These are phyloP conservation scores for Fusarium verticillioides DNA, from an alignment of 2,329 filamentous ascomycete genomes.

Conservation along the genomic window DNA sequence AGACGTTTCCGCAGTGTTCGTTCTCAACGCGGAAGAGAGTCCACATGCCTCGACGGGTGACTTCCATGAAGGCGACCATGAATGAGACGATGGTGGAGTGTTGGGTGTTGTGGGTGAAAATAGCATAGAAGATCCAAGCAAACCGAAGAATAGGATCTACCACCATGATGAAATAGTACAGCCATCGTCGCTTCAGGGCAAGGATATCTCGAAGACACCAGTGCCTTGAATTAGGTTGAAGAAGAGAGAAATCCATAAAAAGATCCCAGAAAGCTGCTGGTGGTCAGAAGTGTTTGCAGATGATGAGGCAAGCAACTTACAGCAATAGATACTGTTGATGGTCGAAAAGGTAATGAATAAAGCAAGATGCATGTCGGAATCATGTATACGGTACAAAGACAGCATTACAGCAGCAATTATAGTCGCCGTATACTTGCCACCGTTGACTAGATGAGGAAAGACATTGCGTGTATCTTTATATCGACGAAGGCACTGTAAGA, in stretches of 20 bases:
- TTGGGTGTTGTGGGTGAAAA: slow-evolving; percentile 82
- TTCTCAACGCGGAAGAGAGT: slow-evolving; percentile 95
- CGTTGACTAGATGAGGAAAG: slow-evolving; percentile 93
- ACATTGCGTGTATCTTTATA: slow-evolving; percentile 87
- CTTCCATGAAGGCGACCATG: slow-evolving; percentile 79
- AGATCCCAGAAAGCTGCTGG: slow-evolving; percentile 86
- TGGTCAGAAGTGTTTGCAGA: slow-evolving; percentile 4
- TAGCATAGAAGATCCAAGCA: slow-evolving; percentile 93
- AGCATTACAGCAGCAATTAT: slow-evolving; percentile 82
- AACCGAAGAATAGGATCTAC: slow-evolving; percentile 88
- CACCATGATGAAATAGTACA: slow-evolving; percentile 88
- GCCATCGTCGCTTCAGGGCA: slow-evolving; percentile 80
- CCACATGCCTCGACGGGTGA: slow-evolving; percentile 90
- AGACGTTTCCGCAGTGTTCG: slow-evolving; percentile 94
- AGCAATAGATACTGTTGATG: slow-evolving; percentile 86
- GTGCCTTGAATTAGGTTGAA: slow-evolving; percentile 77
- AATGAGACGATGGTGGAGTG: slow-evolving; percentile 88
- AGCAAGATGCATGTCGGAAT: slow-evolving; percentile 65
- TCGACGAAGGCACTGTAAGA: slow-evolving; percentile 89
- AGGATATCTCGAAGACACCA: slow-evolving; percentile 79
- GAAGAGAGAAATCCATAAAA: slow-evolving; percentile 95
- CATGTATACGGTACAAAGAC: slow-evolving; percentile 83
- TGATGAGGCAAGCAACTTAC: slow-evolving; percentile 56
- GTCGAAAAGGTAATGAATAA: slow-evolving; percentile 83
- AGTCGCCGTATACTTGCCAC: slow-evolving; percentile 88